Evolutionary conservation across 2,329 filamentous ascomycete genomes (phyloP), one percentile per base, ranked within the genome.

Genomic region (Fusarium burgessii): DNA sequence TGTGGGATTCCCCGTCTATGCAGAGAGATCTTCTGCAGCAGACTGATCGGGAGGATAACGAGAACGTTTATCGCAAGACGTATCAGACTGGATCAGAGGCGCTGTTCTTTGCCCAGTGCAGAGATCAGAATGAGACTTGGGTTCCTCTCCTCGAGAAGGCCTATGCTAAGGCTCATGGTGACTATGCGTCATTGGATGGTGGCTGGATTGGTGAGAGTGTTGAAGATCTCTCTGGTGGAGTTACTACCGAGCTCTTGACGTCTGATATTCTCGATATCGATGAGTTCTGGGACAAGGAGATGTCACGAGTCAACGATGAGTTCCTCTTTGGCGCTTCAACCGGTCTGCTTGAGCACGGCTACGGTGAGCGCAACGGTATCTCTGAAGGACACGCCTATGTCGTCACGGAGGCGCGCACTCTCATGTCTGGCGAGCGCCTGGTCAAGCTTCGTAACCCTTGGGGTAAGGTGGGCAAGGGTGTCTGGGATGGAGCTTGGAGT

Each of bases 81-180:
- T 91, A 92, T 80, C 92, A 94, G 78, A 92, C 89, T 1, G 92
- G 92, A 3, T 94, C 92, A 8, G 88, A 92, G 71, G 91, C 93
- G 0, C 82, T 96, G 5, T 94, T 93, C 80, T 95, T 95, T 80
- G 92, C 91, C 4, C 90, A 92, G 76, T 93, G 91, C 80, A 88
- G 88, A 66, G 89, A 93, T 68, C 88, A 90, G 36, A 93, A 94
- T 76, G 93, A 95, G 79, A 95, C 92, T 1, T 96, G 93, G 93
- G 84, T 95, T 8, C 92, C 93, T 0, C 82, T 96, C 27, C 83
- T 95, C 3, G 92, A 95, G 76, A 95, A 95, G 79, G 93, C 93
- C 2, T 95, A 93, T 77, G 93, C 93, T 23, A 96, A 96, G 79
- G 92, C 92, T 1, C 93, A 96, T 74, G 93, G 92, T 5, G 92